Percentiles rank a stretch among this genome's conserved stretches.
Conservation (phyloP, 2,329 filamentous ascomycete genomes). For the Fusarium musae region DNA sequence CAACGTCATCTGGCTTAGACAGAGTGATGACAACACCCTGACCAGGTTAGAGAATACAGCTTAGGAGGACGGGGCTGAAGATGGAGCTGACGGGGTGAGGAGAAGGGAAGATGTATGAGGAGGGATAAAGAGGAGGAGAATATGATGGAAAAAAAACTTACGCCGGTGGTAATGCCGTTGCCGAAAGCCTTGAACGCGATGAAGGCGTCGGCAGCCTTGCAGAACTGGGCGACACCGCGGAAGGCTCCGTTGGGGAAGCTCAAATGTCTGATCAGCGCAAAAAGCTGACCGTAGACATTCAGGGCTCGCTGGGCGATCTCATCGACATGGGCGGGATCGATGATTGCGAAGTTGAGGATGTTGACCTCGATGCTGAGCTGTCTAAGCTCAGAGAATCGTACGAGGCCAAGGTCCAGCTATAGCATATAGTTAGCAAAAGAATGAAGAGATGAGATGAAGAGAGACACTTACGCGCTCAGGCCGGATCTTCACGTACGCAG, state of each 20-base stretch:
- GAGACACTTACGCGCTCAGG: conserved; percentile 19
- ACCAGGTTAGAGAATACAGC: conserved; percentile 20
- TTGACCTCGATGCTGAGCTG: conserved; percentile 47
- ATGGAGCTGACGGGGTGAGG: too few species aligned
- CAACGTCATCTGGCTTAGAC: not conserved
- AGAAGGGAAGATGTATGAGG: not conserved
- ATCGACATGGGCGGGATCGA: conserved; percentile 51
- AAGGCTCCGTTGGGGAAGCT: conserved; percentile 57
- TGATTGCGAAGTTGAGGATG: conserved; percentile 21
- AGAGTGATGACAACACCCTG: conserved; percentile 2
- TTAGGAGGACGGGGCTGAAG: too few species aligned
- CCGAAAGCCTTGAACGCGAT: conserved; percentile 52
- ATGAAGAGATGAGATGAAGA: not conserved
- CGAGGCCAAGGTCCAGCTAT: conserved; percentile 6
- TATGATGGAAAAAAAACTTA: conserved; percentile 24
- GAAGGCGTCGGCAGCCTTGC: conserved; percentile 58
- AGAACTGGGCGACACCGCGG: conserved; percentile 64
- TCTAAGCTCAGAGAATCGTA: conserved; percentile 35
- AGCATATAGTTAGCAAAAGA: not conserved
- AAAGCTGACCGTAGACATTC: conserved; percentile 61
- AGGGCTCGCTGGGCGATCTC: conserved; percentile 51
- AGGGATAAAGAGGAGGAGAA: not conserved
- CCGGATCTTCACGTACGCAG: conserved; percentile 39
- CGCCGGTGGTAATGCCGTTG: conserved; percentile 40
- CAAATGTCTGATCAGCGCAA: conserved; percentile 59